Evolutionary conservation across 208 protist genomes (phyloP).

Genomic region (Vickermania spadyakhi): DNA sequence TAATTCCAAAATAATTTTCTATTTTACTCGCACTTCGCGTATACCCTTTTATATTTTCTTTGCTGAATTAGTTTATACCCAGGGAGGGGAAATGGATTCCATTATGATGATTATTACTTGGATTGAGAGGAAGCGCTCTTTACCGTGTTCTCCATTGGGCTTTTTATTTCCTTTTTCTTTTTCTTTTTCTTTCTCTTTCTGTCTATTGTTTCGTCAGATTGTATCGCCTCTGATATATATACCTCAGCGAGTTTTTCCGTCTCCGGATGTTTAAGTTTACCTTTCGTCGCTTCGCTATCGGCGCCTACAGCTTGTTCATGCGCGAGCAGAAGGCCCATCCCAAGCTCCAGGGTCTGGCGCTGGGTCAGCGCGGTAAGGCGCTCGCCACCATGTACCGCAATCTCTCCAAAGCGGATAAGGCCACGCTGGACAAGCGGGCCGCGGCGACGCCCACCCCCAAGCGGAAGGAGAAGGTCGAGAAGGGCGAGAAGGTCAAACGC

Average conservation of each 20-base stretch:
- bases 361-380: slow-evolving; percentile 57
- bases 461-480: slow-evolving; percentile 7
- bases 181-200: slow-evolving; percentile 8
- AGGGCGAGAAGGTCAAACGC: slow-evolving; percentile 3
- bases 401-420: slow-evolving; percentile 41
- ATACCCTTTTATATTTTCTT: too few relatives aligned
- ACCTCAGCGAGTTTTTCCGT: neutral
- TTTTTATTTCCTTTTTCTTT: neutral
- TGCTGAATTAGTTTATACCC: too few relatives aligned
- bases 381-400: slow-evolving; percentile 76
- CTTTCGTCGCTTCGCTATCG: slow-evolving; percentile 52
- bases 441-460: slow-evolving; percentile 17
- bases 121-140: neutral
- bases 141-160: neutral
- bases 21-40: too few relatives aligned
- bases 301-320: slow-evolving; percentile 78
- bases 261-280: slow-evolving; percentile 53
- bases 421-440: slow-evolving; percentile 54
- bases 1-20: too few relatives aligned
- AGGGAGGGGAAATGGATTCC: too few relatives aligned
- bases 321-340: slow-evolving; percentile 81
- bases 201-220: slow-evolving; percentile 10
- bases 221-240: neutral
- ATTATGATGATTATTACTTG: too few relatives aligned
- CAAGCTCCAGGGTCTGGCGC: slow-evolving; percentile 59